These are phyloP conservation scores for Penicillium goetzii DNA, from an alignment of 495 filamentous ascomycete species.

Conservation along the genomic window DNA sequence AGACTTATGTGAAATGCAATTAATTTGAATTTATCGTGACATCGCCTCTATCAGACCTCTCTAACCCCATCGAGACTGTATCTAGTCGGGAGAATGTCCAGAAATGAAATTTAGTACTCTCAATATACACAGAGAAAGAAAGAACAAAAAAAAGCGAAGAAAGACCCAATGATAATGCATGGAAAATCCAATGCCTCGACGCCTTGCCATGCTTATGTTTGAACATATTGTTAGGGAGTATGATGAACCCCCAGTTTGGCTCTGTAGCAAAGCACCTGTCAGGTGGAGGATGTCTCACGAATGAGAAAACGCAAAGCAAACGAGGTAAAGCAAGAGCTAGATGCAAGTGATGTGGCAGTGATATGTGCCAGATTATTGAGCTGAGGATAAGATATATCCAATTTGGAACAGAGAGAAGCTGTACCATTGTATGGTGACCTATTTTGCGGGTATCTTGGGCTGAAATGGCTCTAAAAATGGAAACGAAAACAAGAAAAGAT, in stretches of 20 bases:
- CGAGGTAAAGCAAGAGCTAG: not conserved
- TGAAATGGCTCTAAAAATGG: slow-evolving; percentile 10
- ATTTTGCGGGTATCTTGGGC: slow-evolving; percentile 18
- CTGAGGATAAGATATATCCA: slow-evolving; percentile 9
- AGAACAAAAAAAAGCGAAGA: slow-evolving; percentile 5
- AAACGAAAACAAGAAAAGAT: slow-evolving; percentile 18
- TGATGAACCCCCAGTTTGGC: slow-evolving; percentile 10
- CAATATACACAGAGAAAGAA: slow-evolving; percentile 24
- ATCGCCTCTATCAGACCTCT: slow-evolving; percentile 6
- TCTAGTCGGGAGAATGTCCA: not conserved
- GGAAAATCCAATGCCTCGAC: slow-evolving; percentile 30
- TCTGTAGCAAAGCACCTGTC: slow-evolving; percentile 2
- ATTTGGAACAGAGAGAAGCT: slow-evolving; percentile 6
- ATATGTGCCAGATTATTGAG: slow-evolving; percentile 8
- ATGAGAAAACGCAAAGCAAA: slow-evolving; percentile 9
- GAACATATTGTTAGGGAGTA: slow-evolving; percentile 14
- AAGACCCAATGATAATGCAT: slow-evolving; percentile 22
- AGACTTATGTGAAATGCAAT: not conserved
- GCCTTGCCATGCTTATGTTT: slow-evolving; percentile 44
- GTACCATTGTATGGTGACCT: slow-evolving; percentile 13
- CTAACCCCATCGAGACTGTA: not conserved
- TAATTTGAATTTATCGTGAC: slow-evolving; percentile 1
- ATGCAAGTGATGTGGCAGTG: slow-evolving; percentile 1
- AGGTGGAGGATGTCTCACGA: not conserved
- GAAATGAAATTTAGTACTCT: slow-evolving; percentile 16